Evolutionary conservation across 805 yeast species (phyloP), one percentile per base, ranked within the genome.

Genomic region (Grigorovia yakushimaensis): DNA sequence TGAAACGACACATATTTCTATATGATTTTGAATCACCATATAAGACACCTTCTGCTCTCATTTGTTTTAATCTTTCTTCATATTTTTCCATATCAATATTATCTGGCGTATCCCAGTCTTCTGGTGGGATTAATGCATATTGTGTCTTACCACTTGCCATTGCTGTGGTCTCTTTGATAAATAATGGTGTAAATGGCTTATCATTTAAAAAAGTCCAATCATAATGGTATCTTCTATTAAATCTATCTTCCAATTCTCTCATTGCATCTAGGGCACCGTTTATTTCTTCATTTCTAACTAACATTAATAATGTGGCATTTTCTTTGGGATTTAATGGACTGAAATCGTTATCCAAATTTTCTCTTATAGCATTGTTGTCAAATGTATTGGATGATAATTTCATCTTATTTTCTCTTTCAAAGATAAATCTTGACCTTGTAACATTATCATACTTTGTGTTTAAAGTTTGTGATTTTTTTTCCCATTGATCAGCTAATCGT

Each of bases 1-100:
- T 93, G 70, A 84, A 91, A 35, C 96, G 76, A 66, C 98, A 93
- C 98, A 93, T 93, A 64, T 91, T 91, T 61, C 98, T 76, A 59
- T 84, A 84, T 1, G 87, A 79, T 54, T 69, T 65, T 1, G 84
- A 77, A 23, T 68, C 73, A 1, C 88, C 91, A 60, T 84, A 84
- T 1, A 84, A 65, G 3, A 84, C 77, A 4, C 73, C 71, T 10
- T 72, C 63, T 11, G 70, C 69, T 13, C 59, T 65, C 70, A 76
- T 68, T 2, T 73, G 60, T 18, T 66, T 62, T 49, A 82, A 56
- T 24, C 71, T 65, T 49, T 72, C 69, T 18, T 76, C 72, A 60
- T 79, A 76, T 41, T 56, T 69, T 5, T 78, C 77, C 53, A 73
- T 66, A 61, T 91, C 83, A 52, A 91, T 82, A 70, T 77, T 76